Conservation (phyloP, 148 eudicot species). For the Cornus kousa region DNA sequence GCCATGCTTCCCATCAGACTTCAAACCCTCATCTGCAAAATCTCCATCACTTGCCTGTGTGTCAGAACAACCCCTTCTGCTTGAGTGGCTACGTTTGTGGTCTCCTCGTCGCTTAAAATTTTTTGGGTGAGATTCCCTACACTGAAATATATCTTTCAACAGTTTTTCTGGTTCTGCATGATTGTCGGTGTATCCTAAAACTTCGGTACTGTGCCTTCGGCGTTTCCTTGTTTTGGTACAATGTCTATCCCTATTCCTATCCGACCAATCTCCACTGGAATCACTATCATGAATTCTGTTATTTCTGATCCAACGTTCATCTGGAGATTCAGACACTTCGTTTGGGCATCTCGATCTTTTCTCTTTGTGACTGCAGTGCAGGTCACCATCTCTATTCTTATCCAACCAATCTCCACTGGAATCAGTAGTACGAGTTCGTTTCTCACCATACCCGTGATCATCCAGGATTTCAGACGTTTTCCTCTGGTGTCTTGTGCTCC, state of each 20-base stretch:
- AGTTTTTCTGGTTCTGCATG: slow-evolving; percentile 3
- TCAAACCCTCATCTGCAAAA: neutral
- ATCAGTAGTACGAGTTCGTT: neutral
- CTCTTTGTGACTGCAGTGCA: neutral
- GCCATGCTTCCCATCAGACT: neutral
- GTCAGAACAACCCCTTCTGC: neutral
- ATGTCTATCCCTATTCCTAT: slow-evolving; percentile 3
- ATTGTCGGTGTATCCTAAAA: slow-evolving; percentile 8
- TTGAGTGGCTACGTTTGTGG: neutral
- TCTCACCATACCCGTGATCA: slow-evolving; percentile 13
- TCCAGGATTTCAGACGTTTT: neutral
- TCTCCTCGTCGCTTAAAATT: slow-evolving; percentile 1
- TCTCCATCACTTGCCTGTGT: slow-evolving; percentile 13
- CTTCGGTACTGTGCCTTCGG: slow-evolving; percentile 22
- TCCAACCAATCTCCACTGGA: neutral
- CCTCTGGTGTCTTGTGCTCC: slow-evolving; percentile 5
- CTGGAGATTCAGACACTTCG: neutral
- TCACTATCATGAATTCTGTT: slow-evolving; percentile 14
- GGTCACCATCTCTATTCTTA: neutral
- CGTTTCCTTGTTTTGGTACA: slow-evolving; percentile 17
- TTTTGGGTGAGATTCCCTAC: slow-evolving; percentile 11
- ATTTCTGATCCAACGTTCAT: neutral
- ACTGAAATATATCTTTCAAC: neutral
- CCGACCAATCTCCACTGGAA: slow-evolving; percentile 17
- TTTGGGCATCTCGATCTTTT: slow-evolving; percentile 1